These are phyloP conservation scores for Ganoderma lucidum DNA, from an alignment of 1,284 basidiomycete species.

Conservation along the genomic window DNA sequence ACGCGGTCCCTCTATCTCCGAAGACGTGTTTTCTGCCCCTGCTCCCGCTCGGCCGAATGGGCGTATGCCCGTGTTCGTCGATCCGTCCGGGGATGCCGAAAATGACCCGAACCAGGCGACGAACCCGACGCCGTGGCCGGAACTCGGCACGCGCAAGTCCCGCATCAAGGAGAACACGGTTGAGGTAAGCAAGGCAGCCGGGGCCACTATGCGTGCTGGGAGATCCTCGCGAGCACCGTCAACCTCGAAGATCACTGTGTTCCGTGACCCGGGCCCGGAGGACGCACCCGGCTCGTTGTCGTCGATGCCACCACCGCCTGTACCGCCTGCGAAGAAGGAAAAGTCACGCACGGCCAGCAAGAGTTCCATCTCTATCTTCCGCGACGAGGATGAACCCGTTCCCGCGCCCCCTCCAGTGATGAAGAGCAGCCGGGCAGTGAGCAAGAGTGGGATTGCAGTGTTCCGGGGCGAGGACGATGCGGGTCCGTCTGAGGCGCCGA, in stretches of 20 bases:
- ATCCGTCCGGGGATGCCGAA: conserved; percentile 61
- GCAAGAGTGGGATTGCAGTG: conserved; percentile 33
- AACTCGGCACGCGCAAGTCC: conserved; percentile 76
- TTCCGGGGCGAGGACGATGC: conserved; percentile 41
- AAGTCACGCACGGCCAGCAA: conserved; percentile 28
- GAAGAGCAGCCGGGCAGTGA: conserved; percentile 29
- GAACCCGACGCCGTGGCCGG: conserved; percentile 61
- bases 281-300: conserved; percentile 17
- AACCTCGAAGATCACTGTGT: conserved; percentile 59
- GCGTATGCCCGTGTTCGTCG: conserved; percentile 74
- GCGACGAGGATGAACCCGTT: conserved; percentile 47
- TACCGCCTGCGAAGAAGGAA: conserved; percentile 38
- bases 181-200: conserved; percentile 69
- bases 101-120: conserved; percentile 36
- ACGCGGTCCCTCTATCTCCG: conserved; percentile 24
- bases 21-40: conserved; percentile 36
- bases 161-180: conserved; percentile 79
- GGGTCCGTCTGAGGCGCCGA: conserved; percentile 41
- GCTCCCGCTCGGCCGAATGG: conserved; percentile 55
- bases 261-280: conserved; percentile 54
- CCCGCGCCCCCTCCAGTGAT: conserved; percentile 36
- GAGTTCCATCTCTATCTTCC: conserved; percentile 56
- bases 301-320: conserved; percentile 40
- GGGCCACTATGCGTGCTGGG: conserved; percentile 67
- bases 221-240: conserved; percentile 59